A percentile compares a stretch with the other conserved stretches of the same genome.
Conservation (phyloP, 192 early-diverging fungal genomes). For the Funneliformis geosporum region DNA sequence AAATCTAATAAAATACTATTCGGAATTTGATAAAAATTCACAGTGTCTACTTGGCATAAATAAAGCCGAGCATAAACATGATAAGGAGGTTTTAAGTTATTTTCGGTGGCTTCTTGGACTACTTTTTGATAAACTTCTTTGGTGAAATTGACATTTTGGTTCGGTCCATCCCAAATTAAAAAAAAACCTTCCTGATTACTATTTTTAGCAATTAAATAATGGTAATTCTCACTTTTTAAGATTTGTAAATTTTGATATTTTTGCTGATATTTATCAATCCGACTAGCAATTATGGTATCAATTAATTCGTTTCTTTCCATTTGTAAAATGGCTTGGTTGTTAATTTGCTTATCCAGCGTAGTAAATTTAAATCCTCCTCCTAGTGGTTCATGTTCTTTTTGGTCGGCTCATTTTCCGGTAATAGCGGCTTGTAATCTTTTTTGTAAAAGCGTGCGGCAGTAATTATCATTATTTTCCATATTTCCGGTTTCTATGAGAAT, state of each 20-base stretch:
- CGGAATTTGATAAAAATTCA: background rate
- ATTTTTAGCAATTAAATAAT: slow-evolving; percentile 1
- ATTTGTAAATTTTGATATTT: too few species aligned
- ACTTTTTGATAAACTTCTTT: background rate
- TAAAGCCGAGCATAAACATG: background rate
- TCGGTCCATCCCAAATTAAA: background rate
- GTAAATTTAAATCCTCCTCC: background rate
- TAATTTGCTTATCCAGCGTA: background rate
- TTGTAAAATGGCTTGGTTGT: background rate
- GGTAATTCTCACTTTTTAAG: background rate
- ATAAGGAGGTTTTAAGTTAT: background rate
- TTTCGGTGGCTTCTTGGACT: background rate
- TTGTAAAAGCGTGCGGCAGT: background rate
- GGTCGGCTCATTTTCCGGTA: slow-evolving; percentile 1
- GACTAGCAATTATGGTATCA: background rate
- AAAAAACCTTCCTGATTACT: background rate
- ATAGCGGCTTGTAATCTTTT: background rate
- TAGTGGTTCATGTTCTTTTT: slow-evolving; percentile 3
- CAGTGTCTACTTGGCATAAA: background rate
- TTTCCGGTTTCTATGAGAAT: background rate
- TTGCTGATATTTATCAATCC: too few species aligned
- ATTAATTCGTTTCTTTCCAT: slow-evolving; percentile 5
- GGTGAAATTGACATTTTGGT: background rate
- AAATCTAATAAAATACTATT: background rate
- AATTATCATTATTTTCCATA: background rate